A percentile compares a stretch with the other conserved stretches of the same genome.
Evolutionary conservation across 345 rosid genomes (phyloP).

Genomic region (Cardamine chenopodiifolia): DNA sequence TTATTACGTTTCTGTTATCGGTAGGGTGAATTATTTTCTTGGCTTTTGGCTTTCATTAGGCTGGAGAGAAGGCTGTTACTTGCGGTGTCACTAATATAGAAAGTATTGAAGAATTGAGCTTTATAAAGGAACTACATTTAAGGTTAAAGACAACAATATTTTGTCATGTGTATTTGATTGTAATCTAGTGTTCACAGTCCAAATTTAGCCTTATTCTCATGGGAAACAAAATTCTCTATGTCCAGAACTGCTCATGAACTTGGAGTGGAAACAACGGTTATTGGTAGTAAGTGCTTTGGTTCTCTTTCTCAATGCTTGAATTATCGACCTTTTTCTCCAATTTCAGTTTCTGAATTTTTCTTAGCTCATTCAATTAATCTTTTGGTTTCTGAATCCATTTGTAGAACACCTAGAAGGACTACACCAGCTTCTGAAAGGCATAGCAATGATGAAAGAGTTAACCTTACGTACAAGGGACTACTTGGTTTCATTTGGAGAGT

Average conservation of each 20-base stretch:
- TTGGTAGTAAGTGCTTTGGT: slow-evolving; percentile 28
- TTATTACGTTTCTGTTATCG: not conserved
- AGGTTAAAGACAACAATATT: slow-evolving; percentile 42
- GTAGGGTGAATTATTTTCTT: not conserved
- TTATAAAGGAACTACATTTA: slow-evolving; percentile 67
- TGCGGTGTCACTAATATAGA: slow-evolving; percentile 73
- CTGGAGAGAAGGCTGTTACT: slow-evolving; percentile 87
- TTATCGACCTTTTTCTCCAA: slow-evolving; percentile 1
- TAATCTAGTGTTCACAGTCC: not conserved
- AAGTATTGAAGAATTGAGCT: slow-evolving; percentile 66
- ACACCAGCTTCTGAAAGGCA: slow-evolving; percentile 85
- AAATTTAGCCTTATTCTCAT: slow-evolving; percentile 12
- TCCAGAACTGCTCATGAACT: slow-evolving; percentile 45
- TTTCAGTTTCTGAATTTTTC: slow-evolving; percentile 2
- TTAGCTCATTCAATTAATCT: not conserved
- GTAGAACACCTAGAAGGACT: slow-evolving; percentile 75
- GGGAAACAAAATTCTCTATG: slow-evolving; percentile 9
- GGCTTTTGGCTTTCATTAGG: slow-evolving; percentile 46
- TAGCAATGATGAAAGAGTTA: slow-evolving; percentile 90
- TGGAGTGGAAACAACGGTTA: slow-evolving; percentile 40
- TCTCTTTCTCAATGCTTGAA: slow-evolving; percentile 17
- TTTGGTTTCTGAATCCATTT: slow-evolving; percentile 21
- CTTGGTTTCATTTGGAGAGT: slow-evolving; percentile 92
- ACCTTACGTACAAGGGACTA: slow-evolving; percentile 87
- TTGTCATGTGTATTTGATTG: slow-evolving; percentile 7